Evolutionary conservation across 2,329 filamentous ascomycete genomes (phyloP), one percentile per base, ranked within the genome.

Genomic region (Aspergillus sp.): DNA sequence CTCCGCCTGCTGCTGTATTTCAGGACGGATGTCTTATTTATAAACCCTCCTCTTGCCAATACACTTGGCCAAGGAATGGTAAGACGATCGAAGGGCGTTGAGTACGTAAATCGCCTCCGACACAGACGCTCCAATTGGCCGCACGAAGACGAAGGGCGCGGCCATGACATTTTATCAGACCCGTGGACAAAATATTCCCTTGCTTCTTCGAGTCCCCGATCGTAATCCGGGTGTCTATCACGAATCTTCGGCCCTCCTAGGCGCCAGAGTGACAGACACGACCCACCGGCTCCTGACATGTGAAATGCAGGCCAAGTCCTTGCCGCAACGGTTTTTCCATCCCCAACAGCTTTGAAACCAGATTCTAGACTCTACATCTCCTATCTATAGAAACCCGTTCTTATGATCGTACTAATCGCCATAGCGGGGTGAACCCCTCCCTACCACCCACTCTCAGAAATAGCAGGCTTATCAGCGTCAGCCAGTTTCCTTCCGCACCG

Each of bases 281-380:
- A 18, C 26, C 48, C 18, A 32, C 36, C 8, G 8, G 11, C 8
- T 30, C 8, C 26, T 53, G 39, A 51, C 55, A 57, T 57, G 55
- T 57, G 55, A 57, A 56, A 36, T 47, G 36, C 48, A 50, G 36
- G 26, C 48, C 36, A 30, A 50, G 48, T 30, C 48, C 20, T 20
- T 15, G 11, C 20, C 48, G 22, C 48, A 50, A 42, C 48, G n/a
- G 48, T 30, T 49, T 51, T 42, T 30, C 4, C 38, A 42, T 22
- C 32, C 38, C 34, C 48, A 41, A 41, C 36, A 5, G 17, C 41
- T 50, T n/a, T 44, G 17, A 24, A 45, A 5, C 50, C 32, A 39
- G 36, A 42, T 30, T 50, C 36, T 41, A 30, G 45, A 32, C 48
- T 4, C n/a, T 32, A 18, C 6, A 12, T 20, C 26, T 47, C 34